Evolutionary conservation across 306 rosid genomes (phyloP).

Genomic region (Fagus crenata): DNA sequence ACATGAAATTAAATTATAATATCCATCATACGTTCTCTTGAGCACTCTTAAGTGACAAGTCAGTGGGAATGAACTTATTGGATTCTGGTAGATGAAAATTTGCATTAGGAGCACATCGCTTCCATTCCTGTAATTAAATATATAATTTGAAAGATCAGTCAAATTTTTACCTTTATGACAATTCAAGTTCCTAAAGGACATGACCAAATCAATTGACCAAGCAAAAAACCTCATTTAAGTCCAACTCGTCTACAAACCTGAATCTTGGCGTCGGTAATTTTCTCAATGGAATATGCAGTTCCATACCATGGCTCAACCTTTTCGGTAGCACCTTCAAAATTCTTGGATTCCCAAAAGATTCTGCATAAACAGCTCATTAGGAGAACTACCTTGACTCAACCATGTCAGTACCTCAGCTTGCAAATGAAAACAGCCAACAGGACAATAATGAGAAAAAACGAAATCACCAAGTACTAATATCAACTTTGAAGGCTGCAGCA

Average conservation of each 20-base stretch:
- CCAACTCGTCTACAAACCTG: constrained; percentile 56
- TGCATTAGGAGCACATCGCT: constrained; percentile 67
- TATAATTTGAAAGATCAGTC: constrained; percentile 21
- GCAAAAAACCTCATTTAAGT: constrained; percentile 27
- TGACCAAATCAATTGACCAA: constrained; percentile 20
- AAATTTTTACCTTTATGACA: constrained; percentile 23
- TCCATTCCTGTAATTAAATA: constrained; percentile 70
- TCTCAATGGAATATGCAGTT: constrained; percentile 76
- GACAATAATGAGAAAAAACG: background rate
- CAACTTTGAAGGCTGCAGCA: constrained; percentile 16
- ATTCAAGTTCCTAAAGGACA: constrained; percentile 16
- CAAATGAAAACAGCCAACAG: background rate
- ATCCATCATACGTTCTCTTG: constrained; percentile 54
- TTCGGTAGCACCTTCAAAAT: constrained; percentile 71
- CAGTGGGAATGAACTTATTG: constrained; percentile 79
- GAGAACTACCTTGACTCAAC: constrained; percentile 17
- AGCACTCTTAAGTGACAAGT: constrained; percentile 66
- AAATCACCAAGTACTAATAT: constrained; percentile 17
- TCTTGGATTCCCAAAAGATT: constrained; percentile 89
- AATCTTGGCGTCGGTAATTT: constrained; percentile 48
- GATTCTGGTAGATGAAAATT: constrained; percentile 76
- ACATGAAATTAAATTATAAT: constrained; percentile 4
- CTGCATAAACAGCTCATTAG: constrained; percentile 43
- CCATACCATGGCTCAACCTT: constrained; percentile 94
- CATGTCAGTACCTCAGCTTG: constrained; percentile 6